Percentiles rank a stretch among this genome's conserved stretches.
Evolutionary conservation across 345 rosid species (phyloP).

Genomic region (Turnera subulata): DNA sequence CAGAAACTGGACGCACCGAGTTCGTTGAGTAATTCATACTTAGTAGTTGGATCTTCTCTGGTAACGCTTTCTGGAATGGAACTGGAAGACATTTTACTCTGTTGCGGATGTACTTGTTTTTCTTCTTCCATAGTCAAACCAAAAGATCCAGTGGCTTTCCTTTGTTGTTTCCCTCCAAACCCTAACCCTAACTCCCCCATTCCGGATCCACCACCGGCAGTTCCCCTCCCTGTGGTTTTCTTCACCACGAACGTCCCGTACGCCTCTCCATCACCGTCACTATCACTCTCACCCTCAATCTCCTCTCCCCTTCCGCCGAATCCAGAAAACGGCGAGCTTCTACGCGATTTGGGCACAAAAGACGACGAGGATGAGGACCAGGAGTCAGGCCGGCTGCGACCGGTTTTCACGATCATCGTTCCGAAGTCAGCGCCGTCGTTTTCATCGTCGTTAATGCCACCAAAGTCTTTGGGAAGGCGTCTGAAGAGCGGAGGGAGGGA

Average conservation of each 20-base stretch:
- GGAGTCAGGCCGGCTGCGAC: conserved; percentile 12
- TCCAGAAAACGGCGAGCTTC: conserved; percentile 8
- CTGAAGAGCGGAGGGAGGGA: conserved; percentile 84
- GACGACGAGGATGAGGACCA: conserved; percentile 30
- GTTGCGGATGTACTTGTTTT: conserved; percentile 20
- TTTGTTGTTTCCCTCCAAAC: conserved; percentile 43
- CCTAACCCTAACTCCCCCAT: conserved; percentile 51
- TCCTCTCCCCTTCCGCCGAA: conserved; percentile 32
- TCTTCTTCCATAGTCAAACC: conserved; percentile 43
- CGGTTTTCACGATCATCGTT: conserved; percentile 74
- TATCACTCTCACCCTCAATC: conserved; percentile 43
- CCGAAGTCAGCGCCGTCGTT: conserved; percentile 46
- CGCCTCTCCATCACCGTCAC: conserved; percentile 44
- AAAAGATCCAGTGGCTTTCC: conserved; percentile 35
- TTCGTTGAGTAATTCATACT: conserved; percentile 91
- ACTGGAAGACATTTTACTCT: conserved; percentile 66
- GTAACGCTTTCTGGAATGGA: conserved; percentile 85
- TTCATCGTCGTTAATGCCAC: conserved; percentile 63
- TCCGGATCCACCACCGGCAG: conserved; percentile 47
- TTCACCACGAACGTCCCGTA: conserved; percentile 90
- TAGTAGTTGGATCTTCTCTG: conserved; percentile 85
- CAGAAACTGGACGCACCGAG: conserved; percentile 49
- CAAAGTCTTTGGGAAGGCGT: conserved; percentile 88
- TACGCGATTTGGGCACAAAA: conserved; percentile 5
- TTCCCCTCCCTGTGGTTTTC: conserved; percentile 49